A percentile compares a stretch with the other conserved stretches of the same genome.
Conservation (phyloP, 225 moss, liverwort and hornwort genomes). For the Neckera pumila region DNA sequence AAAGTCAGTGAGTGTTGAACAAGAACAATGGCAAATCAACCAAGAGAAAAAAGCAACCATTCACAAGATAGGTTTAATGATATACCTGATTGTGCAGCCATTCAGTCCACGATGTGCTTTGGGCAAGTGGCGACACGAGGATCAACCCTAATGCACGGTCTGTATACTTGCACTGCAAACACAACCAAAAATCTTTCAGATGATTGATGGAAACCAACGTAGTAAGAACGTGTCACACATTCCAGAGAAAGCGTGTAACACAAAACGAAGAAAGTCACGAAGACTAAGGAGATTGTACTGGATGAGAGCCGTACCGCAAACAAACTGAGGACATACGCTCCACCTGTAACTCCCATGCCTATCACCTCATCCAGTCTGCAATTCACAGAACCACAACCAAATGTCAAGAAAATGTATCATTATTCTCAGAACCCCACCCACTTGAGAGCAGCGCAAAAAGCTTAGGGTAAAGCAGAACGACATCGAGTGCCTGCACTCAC, state of each 20-base stretch:
- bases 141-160: conserved; percentile 82
- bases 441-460: neutral
- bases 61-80: neutral
- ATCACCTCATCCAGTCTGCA: conserved; percentile 75
- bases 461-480: neutral
- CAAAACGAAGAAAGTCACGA: neutral
- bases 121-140: conserved; percentile 77
- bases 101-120: conserved; percentile 83
- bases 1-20: neutral
- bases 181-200: neutral
- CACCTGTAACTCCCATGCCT: conserved; percentile 79
- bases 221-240: neutral
- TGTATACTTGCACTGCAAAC: conserved; percentile 66
- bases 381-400: neutral
- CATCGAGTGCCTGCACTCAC: neutral
- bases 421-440: neutral
- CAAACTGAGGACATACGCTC: conserved; percentile 74
- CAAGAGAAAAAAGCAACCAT: neutral
- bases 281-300: neutral
- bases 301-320: conserved; percentile 50
- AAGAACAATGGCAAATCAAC: neutral
- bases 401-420: neutral
- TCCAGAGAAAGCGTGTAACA: neutral
- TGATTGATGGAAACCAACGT: neutral
- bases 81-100: conserved; percentile 89